Base-by-base conservation (phyloP, 768 basidiomycete species). In the Calvatia gigantea region DNA sequence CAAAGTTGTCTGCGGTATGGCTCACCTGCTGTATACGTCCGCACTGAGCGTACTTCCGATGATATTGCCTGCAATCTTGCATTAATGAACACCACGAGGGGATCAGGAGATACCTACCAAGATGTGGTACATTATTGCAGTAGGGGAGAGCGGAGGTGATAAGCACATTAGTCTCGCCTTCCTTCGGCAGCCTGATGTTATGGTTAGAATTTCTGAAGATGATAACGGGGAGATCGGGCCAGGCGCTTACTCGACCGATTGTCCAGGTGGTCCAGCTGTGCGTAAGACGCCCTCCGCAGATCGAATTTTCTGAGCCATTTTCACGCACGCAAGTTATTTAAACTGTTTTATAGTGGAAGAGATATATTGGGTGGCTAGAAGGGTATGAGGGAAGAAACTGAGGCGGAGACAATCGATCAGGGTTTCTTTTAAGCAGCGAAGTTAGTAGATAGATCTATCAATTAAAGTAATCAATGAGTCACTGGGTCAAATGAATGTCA, bases 21-120 rank as follows among this genome's bases (percentile, higher is more conserved):
- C n/a, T 49, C 72, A 97, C 83, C 97, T 80, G 63, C 93, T 94
- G 71, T 89, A 98, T 31, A 98, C 95, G 69, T 98, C 97, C 2
- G 97, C 97, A 64, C 95, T 98, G 28, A 98, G 79, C 6, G 91
- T 94, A 61, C 96, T 98, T 57, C 96, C 95, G 62, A 95, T 95
- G 65, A 94, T 90, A 68, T 94, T 92, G 46, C 91, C 91, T 83
- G 50, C 28, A 23, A 48, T 60, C 37, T 58, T 51, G 47, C 12
- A 48, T 45, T 45, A 45, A 41, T 29, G 35, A 6, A 17, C 1
- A 21, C 25, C 35, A 33, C 3, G 23, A 25, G 3, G 23, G 11
- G 45, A 37, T 15, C 14, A 45, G 8, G 25, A 48, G 27, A n/a
- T 21, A 71, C 80, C 62, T 67, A 85, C 95, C 94, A 41, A 97